Evolutionary conservation across 202 grass and related monocot species (phyloP).

Genomic region (Panicum hallii): DNA sequence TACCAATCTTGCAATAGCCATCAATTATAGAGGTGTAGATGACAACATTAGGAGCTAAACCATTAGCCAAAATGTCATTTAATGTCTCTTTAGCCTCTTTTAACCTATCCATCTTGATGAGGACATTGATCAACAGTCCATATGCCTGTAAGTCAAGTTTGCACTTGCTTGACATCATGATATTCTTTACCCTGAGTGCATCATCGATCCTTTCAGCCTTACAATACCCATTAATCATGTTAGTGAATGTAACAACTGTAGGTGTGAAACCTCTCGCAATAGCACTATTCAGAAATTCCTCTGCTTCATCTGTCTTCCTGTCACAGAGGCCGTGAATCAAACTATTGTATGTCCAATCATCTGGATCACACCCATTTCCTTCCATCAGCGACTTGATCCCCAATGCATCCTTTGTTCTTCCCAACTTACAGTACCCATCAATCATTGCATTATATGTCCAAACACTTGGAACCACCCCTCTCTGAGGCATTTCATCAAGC

Average conservation of each 20-base stretch:
- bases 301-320: conserved; percentile 56
- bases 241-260: conserved; percentile 64
- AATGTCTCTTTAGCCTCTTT: conserved; percentile 64
- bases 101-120: conserved; percentile 61
- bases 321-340: conserved; percentile 69
- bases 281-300: conserved; percentile 65
- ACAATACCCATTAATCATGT: conserved; percentile 78
- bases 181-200: conserved; percentile 71
- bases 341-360: conserved; percentile 71
- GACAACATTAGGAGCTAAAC: conserved; percentile 74
- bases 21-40: conserved; percentile 79
- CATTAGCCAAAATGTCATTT: conserved; percentile 58
- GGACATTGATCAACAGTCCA: conserved; percentile 62
- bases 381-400: conserved; percentile 76
- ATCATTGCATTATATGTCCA: conserved; percentile 85
- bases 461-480: conserved; percentile 64
- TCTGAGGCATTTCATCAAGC: conserved; percentile 74
- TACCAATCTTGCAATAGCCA: conserved; percentile 67
- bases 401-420: conserved; percentile 63
- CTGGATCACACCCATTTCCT: conserved; percentile 53
- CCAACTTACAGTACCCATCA: conserved; percentile 72
- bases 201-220: conserved; percentile 66
- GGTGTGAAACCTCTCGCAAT: conserved; percentile 59
- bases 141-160: conserved; percentile 67
- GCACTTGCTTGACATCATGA: conserved; percentile 70